Base-by-base conservation (phyloP, 192 early-diverging fungal species). In the Gigaspora rosea region DNA sequence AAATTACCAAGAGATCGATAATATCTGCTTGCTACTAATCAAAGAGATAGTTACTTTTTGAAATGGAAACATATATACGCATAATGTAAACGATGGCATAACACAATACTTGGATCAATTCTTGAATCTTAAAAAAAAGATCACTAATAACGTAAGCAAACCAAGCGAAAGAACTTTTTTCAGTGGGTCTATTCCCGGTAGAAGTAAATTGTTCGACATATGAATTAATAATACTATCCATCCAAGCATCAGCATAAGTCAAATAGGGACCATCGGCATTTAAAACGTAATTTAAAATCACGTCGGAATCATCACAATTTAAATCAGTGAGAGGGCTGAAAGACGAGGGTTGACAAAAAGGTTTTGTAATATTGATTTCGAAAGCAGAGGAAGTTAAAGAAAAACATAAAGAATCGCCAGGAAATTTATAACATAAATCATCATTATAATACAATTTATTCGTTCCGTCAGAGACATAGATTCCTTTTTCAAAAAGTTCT, bases 1-100 rank as follows among this genome's bases (percentile, higher is more conserved):
- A 82, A 66, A 95, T 89, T 33, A 97, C 88, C 52, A 94, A 81
- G 41, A 95, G 89, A 76, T 97, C 95, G 66, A 92, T 85, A 3
- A 86, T 89, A 32, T 90, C 90, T 22, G 93, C 92, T 71, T 90
- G 84, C 82, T 89, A 77, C 52, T 50, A 36, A 64, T 52, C 7
- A n/a, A 71, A 54, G 27, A 54, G 27, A 27, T 27, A 27, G 27
- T 27, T 27, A 27, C 1, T 27, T 27, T 27, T 27, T 27, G 27
- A 27, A 27, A 27, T 27, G 0, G 27, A 27, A 27, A 27, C 27
- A 27, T 27, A 27, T 27, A 27, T 0, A 27, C 27, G 1, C 27
- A 27, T 27, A 27, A 27, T 27, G 27, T 1, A 27, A 27, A 27
- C 1, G 27, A 27, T 27, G 27, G 27, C 27, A 27, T 27, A 27